Conservation (phyloP, 2,329 filamentous ascomycete genomes). For the Paracoccidioides lutzii region DNA sequence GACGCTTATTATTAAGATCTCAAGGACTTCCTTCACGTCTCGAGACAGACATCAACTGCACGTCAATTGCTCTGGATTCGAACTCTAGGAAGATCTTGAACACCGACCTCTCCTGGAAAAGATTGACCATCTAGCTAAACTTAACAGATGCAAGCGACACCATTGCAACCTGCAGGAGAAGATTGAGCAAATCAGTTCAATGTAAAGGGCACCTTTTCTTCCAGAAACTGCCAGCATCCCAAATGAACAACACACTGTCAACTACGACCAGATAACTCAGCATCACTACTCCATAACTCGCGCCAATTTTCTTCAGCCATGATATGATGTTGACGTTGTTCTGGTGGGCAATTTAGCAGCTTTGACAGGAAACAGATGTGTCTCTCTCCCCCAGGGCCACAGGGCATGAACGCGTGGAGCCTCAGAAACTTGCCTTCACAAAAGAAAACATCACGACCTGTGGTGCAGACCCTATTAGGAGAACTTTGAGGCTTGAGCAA, state of each 20-base stretch:
- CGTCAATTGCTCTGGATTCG: background rate
- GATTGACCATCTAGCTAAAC: background rate
- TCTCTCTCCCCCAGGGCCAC: too few relatives aligned
- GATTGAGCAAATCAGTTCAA: background rate
- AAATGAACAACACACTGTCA: too few relatives aligned
- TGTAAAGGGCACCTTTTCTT: background rate
- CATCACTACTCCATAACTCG: background rate
- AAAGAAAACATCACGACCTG: too few relatives aligned
- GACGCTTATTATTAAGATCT: background rate
- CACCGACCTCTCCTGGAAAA: background rate
- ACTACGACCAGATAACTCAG: too few relatives aligned
- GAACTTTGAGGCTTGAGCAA: too few relatives aligned
- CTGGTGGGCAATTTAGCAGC: background rate
- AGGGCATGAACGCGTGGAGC: too few relatives aligned
- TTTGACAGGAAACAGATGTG: too few relatives aligned
- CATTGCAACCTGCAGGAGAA: background rate
- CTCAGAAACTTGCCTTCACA: too few relatives aligned
- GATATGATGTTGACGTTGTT: background rate
- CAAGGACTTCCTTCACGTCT: background rate
- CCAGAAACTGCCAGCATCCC: too few relatives aligned
- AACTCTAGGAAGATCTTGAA: background rate
- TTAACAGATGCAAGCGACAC: background rate
- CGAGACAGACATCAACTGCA: background rate
- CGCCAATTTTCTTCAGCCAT: background rate
- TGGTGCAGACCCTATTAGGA: too few relatives aligned